These are phyloP conservation scores for Quercus glauca DNA, from an alignment of 306 rosid genomes.

Conservation along the genomic window DNA sequence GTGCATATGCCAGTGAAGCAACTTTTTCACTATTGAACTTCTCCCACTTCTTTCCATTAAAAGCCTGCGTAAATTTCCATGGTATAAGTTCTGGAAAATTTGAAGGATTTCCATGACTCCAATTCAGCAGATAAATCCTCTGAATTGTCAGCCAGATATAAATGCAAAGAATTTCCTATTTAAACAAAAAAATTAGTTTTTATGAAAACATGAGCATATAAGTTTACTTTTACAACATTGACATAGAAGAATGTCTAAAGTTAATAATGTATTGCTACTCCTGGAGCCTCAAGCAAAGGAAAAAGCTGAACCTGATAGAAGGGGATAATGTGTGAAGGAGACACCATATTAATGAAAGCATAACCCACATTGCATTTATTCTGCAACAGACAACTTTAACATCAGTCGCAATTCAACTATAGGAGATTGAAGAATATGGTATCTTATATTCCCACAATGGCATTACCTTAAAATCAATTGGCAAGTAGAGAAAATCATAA, in stretches of 20 bases:
- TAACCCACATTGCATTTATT: slow-evolving; percentile 97
- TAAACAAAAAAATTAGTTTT: not conserved
- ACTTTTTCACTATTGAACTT: slow-evolving; percentile 90
- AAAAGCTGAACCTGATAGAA: slow-evolving; percentile 66
- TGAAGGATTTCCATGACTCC: not conserved
- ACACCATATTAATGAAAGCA: slow-evolving; percentile 95
- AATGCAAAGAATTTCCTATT: not conserved
- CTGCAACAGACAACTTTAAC: slow-evolving; percentile 44
- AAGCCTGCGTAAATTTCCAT: slow-evolving; percentile 53
- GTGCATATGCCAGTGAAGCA: slow-evolving; percentile 89
- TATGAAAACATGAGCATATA: not conserved
- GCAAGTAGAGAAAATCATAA: slow-evolving; percentile 85
- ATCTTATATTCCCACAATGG: slow-evolving; percentile 14
- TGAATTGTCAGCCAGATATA: slow-evolving; percentile 6
- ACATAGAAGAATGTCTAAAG: not conserved
- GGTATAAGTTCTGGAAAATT: not conserved
- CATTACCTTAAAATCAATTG: slow-evolving; percentile 86
- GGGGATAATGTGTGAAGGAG: slow-evolving; percentile 75
- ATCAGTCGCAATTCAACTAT: slow-evolving; percentile 17
- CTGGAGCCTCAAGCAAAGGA: not conserved
- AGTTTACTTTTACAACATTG: not conserved
- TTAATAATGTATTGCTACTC: not conserved
- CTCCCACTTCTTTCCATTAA: slow-evolving; percentile 94
- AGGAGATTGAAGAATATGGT: not conserved
- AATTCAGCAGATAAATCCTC: not conserved